Evolutionary conservation across 1,139 yeast species (phyloP).

Genomic region (Taphrina populina): DNA sequence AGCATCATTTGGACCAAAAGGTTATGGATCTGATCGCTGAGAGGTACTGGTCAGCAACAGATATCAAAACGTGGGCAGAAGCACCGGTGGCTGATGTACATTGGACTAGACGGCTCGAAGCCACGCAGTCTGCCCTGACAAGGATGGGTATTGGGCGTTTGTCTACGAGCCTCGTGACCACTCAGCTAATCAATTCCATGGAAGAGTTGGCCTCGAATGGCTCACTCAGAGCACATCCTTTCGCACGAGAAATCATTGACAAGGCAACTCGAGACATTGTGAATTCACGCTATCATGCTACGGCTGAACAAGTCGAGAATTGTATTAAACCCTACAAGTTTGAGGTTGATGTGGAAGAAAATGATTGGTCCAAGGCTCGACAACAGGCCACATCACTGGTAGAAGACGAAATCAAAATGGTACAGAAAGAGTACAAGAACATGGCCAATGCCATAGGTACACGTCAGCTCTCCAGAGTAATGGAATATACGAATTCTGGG

Average conservation of each 20-base stretch:
- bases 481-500: slow-evolving; percentile 50
- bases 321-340: slow-evolving; percentile 97
- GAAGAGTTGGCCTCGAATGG: slow-evolving; percentile 65
- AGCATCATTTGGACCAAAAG: slow-evolving; percentile 82
- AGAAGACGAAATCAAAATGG: slow-evolving; percentile 82
- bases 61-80: slow-evolving; percentile 46
- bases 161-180: slow-evolving; percentile 78
- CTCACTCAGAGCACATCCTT: slow-evolving; percentile 75
- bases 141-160: slow-evolving; percentile 91
- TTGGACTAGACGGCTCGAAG: slow-evolving; percentile 86
- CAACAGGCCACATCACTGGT: slow-evolving; percentile 72
- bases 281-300: slow-evolving; percentile 74
- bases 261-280: slow-evolving; percentile 84
- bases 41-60: slow-evolving; percentile 64
- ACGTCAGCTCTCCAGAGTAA: slow-evolving; percentile 76
- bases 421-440: slow-evolving; percentile 62
- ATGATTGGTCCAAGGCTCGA: slow-evolving; percentile 84
- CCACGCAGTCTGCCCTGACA: slow-evolving; percentile 78
- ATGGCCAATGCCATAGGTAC: slow-evolving; percentile 76
- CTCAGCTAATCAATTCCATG: slow-evolving; percentile 74
- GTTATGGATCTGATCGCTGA: slow-evolving; percentile 83
- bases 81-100: slow-evolving; percentile 67
- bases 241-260: slow-evolving; percentile 74
- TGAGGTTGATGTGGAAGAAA: slow-evolving; percentile 91
- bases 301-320: slow-evolving; percentile 97